Base-by-base conservation (phyloP, 1,284 basidiomycete genomes). In the Coriolopsis trogii region DNA sequence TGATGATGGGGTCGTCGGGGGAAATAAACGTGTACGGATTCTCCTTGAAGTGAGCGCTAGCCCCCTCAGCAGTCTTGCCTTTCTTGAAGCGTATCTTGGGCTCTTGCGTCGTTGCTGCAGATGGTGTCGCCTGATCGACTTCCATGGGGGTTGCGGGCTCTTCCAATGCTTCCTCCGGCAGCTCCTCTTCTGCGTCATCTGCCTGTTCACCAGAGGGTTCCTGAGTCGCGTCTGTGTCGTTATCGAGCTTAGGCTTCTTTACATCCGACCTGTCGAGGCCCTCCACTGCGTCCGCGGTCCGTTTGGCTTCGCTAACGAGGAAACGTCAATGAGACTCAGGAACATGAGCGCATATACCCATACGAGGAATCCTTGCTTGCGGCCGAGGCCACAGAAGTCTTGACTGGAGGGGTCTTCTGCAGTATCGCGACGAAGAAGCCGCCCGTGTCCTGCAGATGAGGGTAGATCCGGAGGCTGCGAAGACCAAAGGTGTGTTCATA, bases 351-450 rank as follows among this genome's bases (percentile, higher is more conserved):
- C 20, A 24, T 9, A 4, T 47, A 31, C 26, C 56, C 61, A 53
- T 55, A 73, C 70, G 60, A 59, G 29, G 56, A 36, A 23, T 61
- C 62, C 25, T 49, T 58, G 18, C 34, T 44, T 29, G 46, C 58
- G 26, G 49, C 37, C 30, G 47, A 37, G 37, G 60, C 34, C 15
- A 38, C 13, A 15, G 39, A 33, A 23, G 46, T 9, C 26, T 45
- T 46, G 7, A 42, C 42, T 4, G 46, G 56, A 6, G 61, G 47
- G 46, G 55, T 66, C 52, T 73, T 81, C 64, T 94, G 84, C 29
- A 99, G 73, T 0, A 98, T 89, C 15, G 94, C 93, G 23, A 99
- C 87, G 65, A 98, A 99, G 75, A 99, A 99, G 0, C 94, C 97
- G 10, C 97, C 97, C 0, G 95, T 95, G 69, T 99, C 91, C 73